Conservation (phyloP, 805 yeast genomes). For the Metschnikowia peoriensis region DNA sequence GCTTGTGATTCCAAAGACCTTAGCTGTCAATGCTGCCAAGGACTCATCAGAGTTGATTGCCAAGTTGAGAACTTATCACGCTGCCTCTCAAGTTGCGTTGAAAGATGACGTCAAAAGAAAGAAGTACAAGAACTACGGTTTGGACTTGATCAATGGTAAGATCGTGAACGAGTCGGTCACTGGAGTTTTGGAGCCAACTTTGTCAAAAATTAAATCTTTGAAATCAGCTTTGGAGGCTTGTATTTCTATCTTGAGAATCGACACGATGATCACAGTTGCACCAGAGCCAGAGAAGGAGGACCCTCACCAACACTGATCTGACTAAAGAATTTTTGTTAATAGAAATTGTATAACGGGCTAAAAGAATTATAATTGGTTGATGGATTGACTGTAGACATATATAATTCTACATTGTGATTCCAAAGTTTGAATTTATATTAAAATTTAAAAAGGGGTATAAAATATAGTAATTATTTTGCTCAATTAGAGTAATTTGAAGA, state of each 20-base stretch:
- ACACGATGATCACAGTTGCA: constrained; percentile 95
- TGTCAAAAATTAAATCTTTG: constrained; percentile 87
- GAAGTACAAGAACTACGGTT: constrained; percentile 86
- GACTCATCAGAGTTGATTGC: constrained; percentile 95
- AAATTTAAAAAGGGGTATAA: background rate
- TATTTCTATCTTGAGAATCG: constrained; percentile 94
- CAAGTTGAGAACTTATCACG: constrained; percentile 92
- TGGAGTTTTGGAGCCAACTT: constrained; percentile 95
- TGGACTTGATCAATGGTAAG: constrained; percentile 88
- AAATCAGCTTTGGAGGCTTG: constrained; percentile 98
- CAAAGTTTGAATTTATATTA: no score
- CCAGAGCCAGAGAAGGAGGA: constrained; percentile 94
- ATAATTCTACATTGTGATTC: no score
- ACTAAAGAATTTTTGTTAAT: background rate
- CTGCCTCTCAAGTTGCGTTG: constrained; percentile 86
- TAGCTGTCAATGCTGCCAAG: constrained; percentile 96
- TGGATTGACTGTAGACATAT: background rate
- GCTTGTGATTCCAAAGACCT: constrained; percentile 89
- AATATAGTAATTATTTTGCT: background rate
- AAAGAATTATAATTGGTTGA: constrained; percentile 1
- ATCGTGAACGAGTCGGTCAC: constrained; percentile 77
- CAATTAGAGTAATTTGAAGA: background rate
- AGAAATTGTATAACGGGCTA: constrained; percentile 3
- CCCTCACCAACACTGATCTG: constrained; percentile 71
- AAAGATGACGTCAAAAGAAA: constrained; percentile 82